Base-by-base conservation (phyloP, 1,284 basidiomycete species). In the Cryptococcus floricola region DNA sequence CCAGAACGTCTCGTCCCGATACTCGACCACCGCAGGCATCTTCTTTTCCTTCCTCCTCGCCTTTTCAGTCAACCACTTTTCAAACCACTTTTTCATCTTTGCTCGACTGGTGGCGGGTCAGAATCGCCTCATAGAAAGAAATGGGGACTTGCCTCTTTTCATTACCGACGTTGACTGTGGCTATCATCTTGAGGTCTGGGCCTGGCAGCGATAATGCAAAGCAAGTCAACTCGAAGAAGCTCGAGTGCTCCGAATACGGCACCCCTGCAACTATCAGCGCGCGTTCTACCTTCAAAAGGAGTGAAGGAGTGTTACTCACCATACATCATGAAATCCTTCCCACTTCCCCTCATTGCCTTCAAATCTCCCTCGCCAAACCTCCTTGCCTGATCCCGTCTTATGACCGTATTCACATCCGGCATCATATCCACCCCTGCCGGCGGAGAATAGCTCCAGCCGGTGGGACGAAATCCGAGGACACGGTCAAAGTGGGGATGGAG, bases 181-280 rank as follows among this genome's bases (percentile, higher is more conserved):
- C 90, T 63, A 98, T 94, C 81, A 98, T 94, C 67, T 71, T 73
- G 7, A 74, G 60, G 81, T 86, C 8, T 12, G 70, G 64, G 69
- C 83, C 87, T 84, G 95, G 68, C 84, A 91, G 79, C 12, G 87
- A 89, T 70, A 98, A 81, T 4, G 91, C 91, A 69, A 98, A 98
- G 68, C 89, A 96, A 23, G 90, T 97, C 67, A 93, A 80, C 76
- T 96, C 93, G 65, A 88, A 88, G 76, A 96, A 96, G 38, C 89
- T 92, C 50, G 90, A 94, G 73, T 98, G 94, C 72, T 97, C 94
- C 4, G 91, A 95, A 72, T 97, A 97, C 4, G 95, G 95, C 14
- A 98, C 89, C 34, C 91, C 75, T 77, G 47, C 16, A 19, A 7
- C 4, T 7, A 38, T 46, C 31, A 45, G 31, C 13, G 12, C 5